Percentiles rank a stretch among this genome's conserved stretches.
Evolutionary conservation across 148 eudicot genomes (phyloP).

Genomic region (Vaccinium vitisidaea): DNA sequence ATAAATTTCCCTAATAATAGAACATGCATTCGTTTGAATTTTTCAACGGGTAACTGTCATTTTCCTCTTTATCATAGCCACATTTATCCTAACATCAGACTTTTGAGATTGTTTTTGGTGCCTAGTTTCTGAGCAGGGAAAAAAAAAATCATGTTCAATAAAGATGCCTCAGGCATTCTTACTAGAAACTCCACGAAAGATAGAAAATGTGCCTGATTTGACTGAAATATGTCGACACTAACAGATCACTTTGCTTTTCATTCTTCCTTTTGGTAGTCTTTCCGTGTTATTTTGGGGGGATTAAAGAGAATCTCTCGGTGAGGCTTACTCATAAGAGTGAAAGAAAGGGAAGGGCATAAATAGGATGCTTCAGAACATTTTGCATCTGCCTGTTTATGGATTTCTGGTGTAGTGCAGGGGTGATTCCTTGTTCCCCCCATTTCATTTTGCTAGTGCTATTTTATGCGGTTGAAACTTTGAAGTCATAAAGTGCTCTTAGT

Average conservation of each 20-base stretch:
- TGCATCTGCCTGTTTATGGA: neutral
- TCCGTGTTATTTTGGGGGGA: neutral
- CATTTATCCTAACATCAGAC: neutral
- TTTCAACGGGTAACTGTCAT: neutral
- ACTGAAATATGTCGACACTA: neutral
- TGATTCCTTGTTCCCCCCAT: neutral
- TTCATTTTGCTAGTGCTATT: constrained; percentile 2
- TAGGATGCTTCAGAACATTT: neutral
- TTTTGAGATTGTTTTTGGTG: neutral
- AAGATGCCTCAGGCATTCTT: neutral
- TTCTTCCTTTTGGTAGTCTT: neutral
- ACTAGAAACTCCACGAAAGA: neutral
- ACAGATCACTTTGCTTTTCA: neutral
- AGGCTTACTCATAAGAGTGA: neutral
- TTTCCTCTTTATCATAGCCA: neutral
- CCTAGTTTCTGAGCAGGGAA: neutral
- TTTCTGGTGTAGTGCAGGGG: neutral
- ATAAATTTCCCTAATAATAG: neutral
- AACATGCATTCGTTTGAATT: neutral
- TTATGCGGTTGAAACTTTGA: neutral
- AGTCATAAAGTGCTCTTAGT: neutral
- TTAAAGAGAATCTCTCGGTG: neutral
- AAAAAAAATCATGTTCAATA: neutral
- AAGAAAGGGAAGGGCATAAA: neutral
- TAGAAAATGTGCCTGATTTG: neutral